Evolutionary conservation across 2,329 filamentous ascomycete genomes (phyloP).

Genomic region (Penicillium sclerotiorum): DNA sequence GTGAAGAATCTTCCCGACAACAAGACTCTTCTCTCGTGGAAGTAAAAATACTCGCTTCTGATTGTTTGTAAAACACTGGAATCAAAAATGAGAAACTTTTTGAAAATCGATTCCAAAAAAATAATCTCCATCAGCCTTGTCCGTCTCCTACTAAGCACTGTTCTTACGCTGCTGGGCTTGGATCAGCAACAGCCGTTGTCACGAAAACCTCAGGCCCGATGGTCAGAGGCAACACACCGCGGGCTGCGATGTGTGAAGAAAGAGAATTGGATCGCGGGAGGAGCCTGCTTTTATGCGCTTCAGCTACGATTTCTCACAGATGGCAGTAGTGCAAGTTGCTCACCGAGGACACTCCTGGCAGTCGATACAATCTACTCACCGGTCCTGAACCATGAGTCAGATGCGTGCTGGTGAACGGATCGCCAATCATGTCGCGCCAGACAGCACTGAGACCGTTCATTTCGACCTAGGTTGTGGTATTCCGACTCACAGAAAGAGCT

Average conservation of each 20-base stretch:
- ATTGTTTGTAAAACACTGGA: too few species aligned
- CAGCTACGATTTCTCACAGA: background rate
- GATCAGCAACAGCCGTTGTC: background rate
- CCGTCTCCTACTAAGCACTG: background rate
- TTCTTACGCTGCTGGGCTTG: background rate
- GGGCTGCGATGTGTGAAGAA: background rate
- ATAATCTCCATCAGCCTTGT: too few species aligned
- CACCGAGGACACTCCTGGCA: background rate
- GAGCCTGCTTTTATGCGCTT: background rate
- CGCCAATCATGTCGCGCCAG: background rate
- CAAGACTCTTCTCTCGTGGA: too few species aligned
- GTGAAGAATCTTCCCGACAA: too few species aligned
- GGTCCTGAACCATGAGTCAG: background rate
- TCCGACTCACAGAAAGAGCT: too few species aligned
- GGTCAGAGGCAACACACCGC: background rate
- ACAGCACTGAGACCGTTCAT: too few species aligned
- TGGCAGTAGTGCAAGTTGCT: background rate
- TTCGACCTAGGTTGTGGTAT: too few species aligned
- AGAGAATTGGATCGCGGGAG: background rate
- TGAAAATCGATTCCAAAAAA: too few species aligned
- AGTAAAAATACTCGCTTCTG: too few species aligned
- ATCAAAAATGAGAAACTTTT: too few species aligned
- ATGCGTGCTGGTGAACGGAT: background rate
- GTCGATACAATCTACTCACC: background rate
- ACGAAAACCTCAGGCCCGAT: background rate